phyloP scores from a whole-genome alignment of 306 rosid genomes.

The Castanopsis chinensis region DNA sequence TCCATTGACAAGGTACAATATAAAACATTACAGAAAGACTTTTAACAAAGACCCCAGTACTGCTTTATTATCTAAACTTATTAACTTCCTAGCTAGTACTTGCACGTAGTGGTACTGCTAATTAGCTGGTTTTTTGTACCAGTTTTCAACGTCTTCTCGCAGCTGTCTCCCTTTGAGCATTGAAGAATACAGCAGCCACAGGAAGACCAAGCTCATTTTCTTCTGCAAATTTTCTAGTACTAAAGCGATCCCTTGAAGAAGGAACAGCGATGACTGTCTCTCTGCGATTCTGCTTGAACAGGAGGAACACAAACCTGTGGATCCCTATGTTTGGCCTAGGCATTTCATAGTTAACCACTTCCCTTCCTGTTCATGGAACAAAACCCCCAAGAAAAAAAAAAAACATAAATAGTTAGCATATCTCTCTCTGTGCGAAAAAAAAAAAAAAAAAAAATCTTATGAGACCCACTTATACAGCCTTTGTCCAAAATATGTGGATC shows the following conservation, averaged over 20 bases:
- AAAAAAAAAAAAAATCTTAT: too few species aligned
- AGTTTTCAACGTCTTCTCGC: slow-evolving; percentile 59
- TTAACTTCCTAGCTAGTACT: background rate
- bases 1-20: background rate
- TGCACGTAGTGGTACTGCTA: background rate
- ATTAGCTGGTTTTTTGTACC: background rate
- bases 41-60: background rate
- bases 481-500: too few species aligned
- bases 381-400: too few species aligned
- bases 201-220: slow-evolving; percentile 70
- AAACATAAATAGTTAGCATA: background rate
- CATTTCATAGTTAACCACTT: slow-evolving; percentile 65
- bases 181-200: slow-evolving; percentile 88
- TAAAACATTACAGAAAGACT: background rate
- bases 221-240: slow-evolving; percentile 51
- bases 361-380: slow-evolving; percentile 46
- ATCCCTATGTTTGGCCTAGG: slow-evolving; percentile 88
- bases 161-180: slow-evolving; percentile 90
- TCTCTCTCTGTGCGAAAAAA: background rate
- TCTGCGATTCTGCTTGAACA: slow-evolving; percentile 71
- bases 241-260: slow-evolving; percentile 56
- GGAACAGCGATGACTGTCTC: slow-evolving; percentile 46
- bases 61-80: background rate
- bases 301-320: slow-evolving; percentile 79
- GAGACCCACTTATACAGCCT: too few species aligned